Evolutionary conservation across 257 asterid genomes (phyloP), one percentile per base, ranked within the genome.

Genomic region (Thymus quinquecostatus): DNA sequence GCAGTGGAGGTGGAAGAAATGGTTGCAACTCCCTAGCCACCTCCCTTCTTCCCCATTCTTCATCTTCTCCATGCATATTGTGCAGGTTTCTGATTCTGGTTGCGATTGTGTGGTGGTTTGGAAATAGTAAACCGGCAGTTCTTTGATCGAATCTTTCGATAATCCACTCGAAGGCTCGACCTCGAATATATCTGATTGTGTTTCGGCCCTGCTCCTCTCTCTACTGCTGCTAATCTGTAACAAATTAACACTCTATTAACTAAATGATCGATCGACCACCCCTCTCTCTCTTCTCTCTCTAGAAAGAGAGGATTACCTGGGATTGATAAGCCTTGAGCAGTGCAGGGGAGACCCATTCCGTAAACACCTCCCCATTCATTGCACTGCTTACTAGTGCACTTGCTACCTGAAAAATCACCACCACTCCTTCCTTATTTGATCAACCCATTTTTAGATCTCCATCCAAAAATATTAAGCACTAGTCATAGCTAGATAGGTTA

Each of bases 331-430:
- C 97, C 80, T 83, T 85, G 5, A 91, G 89, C 64, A 91, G 73
- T 50, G 95, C 95, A 68, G 91, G 93, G 56, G 89, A 75, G 65
- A 91, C 97, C 96, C 95, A 91, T 74, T 91, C 97, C 90, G 84
- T 86, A 78, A 81, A 89, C 82, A 86, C 80, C 82, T 89, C 86
- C 70, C 95, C 97, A 45, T 89, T 78, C 21, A 89, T 77, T 43
- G 89, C 86, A 74, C 97, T 91, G 14, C 81, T 49, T 40, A 89
- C 61, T 7, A 91, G 73, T 30, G 97, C 96, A 74, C 41, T 7
- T 38, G 41, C 41, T 38, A 87, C 87, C 97, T 91, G 87, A 0
- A 4, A 27, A 41, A 38, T 38, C 21, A 21, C 21, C 21, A 21
- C 21, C 21, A 21, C 21, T 21, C 21, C 21, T 21, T 21, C 21